Evolutionary conservation across 2,329 filamentous ascomycete genomes (phyloP), one percentile per base, ranked within the genome.

Genomic region (Aspergillus clavatus): DNA sequence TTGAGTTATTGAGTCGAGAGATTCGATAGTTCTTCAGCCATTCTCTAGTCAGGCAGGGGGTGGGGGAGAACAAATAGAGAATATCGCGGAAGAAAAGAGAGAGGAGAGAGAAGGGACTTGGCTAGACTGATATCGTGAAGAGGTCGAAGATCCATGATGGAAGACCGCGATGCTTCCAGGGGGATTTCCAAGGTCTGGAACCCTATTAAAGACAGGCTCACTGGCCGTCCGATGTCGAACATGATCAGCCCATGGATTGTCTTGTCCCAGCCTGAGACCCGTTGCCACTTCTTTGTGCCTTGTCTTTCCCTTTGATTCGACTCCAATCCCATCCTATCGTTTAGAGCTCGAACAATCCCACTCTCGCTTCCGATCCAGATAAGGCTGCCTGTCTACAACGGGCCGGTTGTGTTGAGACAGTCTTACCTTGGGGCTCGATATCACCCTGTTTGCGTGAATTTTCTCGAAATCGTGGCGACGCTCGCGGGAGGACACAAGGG

Each of bases 391-490:
- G 14, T 11, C 18, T 11, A 28, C 5, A 26, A 10, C 23, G 10
- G 5, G 23, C 23, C 4, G 14, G 18, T 14, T 5, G 10, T 19
- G 31, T 35, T 35, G 31, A 35, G 6, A 35, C 31, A 35, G 31
- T 35, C 31, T 19, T 18, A 21, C 31, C n/a, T 35, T 5, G 5
- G 18, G 18, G 16, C 16, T 19, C 36, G 38, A 29, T 12, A 42
- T 5, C 4, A 4, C 27, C 19, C 38, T 27, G 38, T 33, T 40
- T 39, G 26, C 10, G 33, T 21, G 46, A n/a, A 19, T 36, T 19
- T 46, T 43, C 46, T 52, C 42, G 42, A 48, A 24, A 51, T 48
- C 38, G 35, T 38, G 24, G n/a, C 28, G n/a, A 28, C 16, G 35
- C 38, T 24, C 23, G 26, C 10, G 28, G 38, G 40, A 42, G 36